These are phyloP conservation scores for Akanthomyces muscarius DNA, from an alignment of 2,329 filamentous ascomycete genomes.

Conservation along the genomic window DNA sequence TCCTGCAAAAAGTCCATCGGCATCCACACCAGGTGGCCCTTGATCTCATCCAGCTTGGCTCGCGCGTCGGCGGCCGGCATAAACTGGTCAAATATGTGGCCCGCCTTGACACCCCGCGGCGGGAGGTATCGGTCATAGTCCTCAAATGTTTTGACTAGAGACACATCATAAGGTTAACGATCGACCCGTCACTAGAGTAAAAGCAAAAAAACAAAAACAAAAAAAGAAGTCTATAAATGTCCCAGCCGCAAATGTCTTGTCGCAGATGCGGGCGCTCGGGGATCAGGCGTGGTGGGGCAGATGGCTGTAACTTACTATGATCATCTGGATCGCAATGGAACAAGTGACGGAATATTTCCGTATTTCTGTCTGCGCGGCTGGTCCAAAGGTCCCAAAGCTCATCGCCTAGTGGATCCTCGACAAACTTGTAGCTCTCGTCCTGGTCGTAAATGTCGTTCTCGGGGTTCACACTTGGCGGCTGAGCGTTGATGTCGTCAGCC, in stretches of 20 bases:
- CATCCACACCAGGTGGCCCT: conserved; percentile 92
- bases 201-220: not conserved
- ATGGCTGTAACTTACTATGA: conserved; percentile 50
- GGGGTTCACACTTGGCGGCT: conserved; percentile 62
- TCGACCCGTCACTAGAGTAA: not conserved
- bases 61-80: conserved; percentile 69
- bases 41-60: conserved; percentile 71
- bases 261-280: not conserved
- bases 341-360: conserved; percentile 68
- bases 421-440: conserved; percentile 60
- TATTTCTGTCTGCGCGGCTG: conserved; percentile 64
- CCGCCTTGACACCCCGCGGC: conserved; percentile 67
- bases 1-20: conserved; percentile 82
- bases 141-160: conserved; percentile 73
- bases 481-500: conserved; percentile 64
- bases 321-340: conserved; percentile 91
- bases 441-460: conserved; percentile 60
- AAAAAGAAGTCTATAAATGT: not conserved
- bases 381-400: conserved; percentile 69
- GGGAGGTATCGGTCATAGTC: conserved; percentile 81
- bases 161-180: conserved; percentile 18
- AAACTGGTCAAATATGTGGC: conserved; percentile 81
- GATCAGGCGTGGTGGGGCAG: not conserved
- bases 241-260: conserved; percentile 15
- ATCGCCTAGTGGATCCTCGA: conserved; percentile 67